Base-by-base conservation (phyloP, 2,329 filamentous ascomycete genomes). In the Botryotinia calthae region DNA sequence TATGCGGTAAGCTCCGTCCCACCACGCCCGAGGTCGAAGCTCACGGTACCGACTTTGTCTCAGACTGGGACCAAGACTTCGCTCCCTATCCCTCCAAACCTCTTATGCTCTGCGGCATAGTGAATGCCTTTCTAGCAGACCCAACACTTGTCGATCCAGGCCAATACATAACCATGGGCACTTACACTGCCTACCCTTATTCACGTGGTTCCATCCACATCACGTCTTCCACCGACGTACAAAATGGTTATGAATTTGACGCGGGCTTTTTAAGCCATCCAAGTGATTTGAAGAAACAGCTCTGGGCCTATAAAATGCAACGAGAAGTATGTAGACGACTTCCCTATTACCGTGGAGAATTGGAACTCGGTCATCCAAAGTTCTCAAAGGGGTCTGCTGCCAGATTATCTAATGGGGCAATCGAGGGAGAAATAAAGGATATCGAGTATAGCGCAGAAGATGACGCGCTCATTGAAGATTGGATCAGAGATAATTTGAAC, bases 281-380 rank as follows among this genome's bases (percentile, higher is more conserved):
- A 2, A 80, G 88, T n/a, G 89, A 91, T 77, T 46, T 90, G 42
- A 86, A 86, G 78, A 87, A 85, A 76, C 85, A 87, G 20, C 76
- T 89, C 18, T 91, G 89, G 88, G 85, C 83, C 0, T 92, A 92
- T 82, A 92, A 92, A 80, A 87, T 86, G 76, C 84, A 85, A n/a
- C 87, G 90, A 4, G 89, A 90, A 79, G 85, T 91, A 70, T 82
- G 84, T 34, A 86, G 89, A 4, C 86, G 88, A 22, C 86, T 87
- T 77, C 80, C 84, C 2, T 82, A 84, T 73, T 90, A 86, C 80
- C 76, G 83, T 72, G 83, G 87, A 77, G 83, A 87, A 76, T 54
- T 85, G 4, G 79, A 81, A 6, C 74, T 79, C 8, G 79, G 82
- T 0, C 84, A 86, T 71, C 86, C 86, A 1, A 77, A 79, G 20